Evolutionary conservation across 345 rosid genomes (phyloP), one percentile per base, ranked within the genome.

Genomic region (Salix viminalis): DNA sequence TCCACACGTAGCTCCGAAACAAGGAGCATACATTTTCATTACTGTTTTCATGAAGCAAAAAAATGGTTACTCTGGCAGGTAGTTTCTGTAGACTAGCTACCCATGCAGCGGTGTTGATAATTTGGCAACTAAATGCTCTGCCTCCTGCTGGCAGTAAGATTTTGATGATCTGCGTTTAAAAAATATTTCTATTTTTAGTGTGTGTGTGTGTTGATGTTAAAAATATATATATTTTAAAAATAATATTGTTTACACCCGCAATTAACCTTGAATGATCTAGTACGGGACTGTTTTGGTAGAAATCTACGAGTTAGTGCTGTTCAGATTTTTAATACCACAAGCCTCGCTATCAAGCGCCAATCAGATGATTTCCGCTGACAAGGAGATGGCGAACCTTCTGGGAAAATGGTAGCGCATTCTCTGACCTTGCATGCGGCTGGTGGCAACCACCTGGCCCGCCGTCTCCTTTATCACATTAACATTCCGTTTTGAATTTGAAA

Each of bases 131-230:
- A 23, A 46, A 46, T 46, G 52, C 0, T 46, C 52, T 46, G 52
- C 52, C 52, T 12, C 52, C 19, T 4, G 52, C 52, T 46, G 50
- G 50, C 50, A 14, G 50, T 0, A 56, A 56, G 23, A 21, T 9
- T 10, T 34, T 34, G 36, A 34, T 34, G 36, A 34, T 34, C 0
- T 4, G 5, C 34, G 34, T 32, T 3, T 32, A 32, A 32, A 32
- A 32, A 32, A 32, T 32, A 32, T 32, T 32, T 32, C 0, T 4
- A 2, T 32, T 32, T 34, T 4, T 34, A 34, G 36, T 34, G 36
- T 34, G 0, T 0, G 34, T 4, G 0, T 4, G 34, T 32, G 0
- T 0, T 4, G 36, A 34, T 34, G 1, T 34, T 4, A 34, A 4
- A 34, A 32, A 32, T 32, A 32, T 30, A 2, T 30, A 32, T 32